phyloP scores from a whole-genome alignment of 2,329 filamentous ascomycete species.

The Fusarium sp. region DNA sequence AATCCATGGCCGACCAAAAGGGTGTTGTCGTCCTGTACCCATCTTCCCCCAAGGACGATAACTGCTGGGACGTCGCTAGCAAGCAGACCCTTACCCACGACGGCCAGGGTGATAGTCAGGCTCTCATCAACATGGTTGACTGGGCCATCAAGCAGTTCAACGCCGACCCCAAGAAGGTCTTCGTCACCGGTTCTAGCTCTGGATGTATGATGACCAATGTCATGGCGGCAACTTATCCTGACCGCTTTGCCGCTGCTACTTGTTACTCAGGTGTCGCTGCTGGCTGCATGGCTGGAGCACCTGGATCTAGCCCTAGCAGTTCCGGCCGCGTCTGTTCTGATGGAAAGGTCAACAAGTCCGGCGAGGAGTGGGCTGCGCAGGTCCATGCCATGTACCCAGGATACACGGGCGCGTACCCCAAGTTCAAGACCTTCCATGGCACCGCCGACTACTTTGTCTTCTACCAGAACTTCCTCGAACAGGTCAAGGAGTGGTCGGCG shows the following conservation, averaged over 20 bases:
- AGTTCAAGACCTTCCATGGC: constrained; percentile 11
- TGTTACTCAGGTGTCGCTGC: constrained; percentile 17
- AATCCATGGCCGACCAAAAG: not conserved
- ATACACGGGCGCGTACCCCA: not conserved
- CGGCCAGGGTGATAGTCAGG: constrained; percentile 11
- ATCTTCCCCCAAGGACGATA: not conserved
- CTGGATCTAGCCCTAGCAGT: constrained; percentile 6
- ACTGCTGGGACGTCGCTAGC: constrained; percentile 17
- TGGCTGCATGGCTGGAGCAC: constrained; percentile 8
- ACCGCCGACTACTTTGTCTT: constrained; percentile 3
- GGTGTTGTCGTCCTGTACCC: constrained; percentile 9
- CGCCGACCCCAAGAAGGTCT: not conserved
- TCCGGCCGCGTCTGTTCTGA: constrained; percentile 10
- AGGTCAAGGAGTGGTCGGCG: constrained; percentile 15
- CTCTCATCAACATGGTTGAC: constrained; percentile 16
- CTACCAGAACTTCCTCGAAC: constrained; percentile 16
- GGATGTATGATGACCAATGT: constrained; percentile 23
- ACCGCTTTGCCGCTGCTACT: constrained; percentile 7
- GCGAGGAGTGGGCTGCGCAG: constrained; percentile 9
- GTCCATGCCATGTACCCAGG: constrained; percentile 7
- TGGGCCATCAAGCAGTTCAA: constrained; percentile 9
- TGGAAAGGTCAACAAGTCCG: not conserved
- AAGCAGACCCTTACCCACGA: constrained; percentile 11
- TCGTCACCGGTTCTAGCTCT: constrained; percentile 13
- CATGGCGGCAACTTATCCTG: constrained; percentile 9